phyloP scores from a whole-genome alignment of 169 alveolate genomes.

The Cryptosporidium tyzzeri region DNA sequence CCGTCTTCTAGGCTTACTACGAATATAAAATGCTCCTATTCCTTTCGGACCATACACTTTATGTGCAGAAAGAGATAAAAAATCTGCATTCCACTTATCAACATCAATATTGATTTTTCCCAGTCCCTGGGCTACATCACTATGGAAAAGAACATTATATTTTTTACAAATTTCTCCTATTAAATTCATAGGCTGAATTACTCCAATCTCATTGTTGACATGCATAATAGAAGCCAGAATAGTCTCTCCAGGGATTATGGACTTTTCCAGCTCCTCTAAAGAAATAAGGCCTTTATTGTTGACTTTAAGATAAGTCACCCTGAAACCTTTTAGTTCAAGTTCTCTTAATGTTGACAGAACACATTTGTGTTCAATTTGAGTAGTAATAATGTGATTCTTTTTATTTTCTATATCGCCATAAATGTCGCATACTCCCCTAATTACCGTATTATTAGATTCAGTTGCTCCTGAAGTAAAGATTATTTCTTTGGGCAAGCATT shows the following conservation, averaged over 20 bases:
- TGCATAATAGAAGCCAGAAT: constrained; percentile 92
- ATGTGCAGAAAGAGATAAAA: constrained; percentile 95
- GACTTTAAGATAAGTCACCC: constrained; percentile 95
- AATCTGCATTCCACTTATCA: constrained; percentile 90
- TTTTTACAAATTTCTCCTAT: constrained; percentile 94
- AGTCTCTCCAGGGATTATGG: constrained; percentile 93
- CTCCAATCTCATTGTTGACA: constrained; percentile 98
- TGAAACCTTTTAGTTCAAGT: constrained; percentile 91
- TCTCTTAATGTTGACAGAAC: constrained; percentile 92
- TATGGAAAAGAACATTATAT: constrained; percentile 93
- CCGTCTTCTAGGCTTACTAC: constrained; percentile 94
- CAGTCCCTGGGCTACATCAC: constrained; percentile 94
- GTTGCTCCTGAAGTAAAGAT: constrained; percentile 99
- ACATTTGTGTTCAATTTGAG: constrained; percentile 98
- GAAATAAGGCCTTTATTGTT: constrained; percentile 90
- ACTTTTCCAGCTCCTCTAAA: constrained; percentile 88
- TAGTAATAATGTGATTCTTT: constrained; percentile 95
- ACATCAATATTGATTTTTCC: constrained; percentile 96
- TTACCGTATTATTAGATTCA: constrained; percentile 96
- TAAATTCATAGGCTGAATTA: constrained; percentile 92
- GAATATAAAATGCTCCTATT: constrained; percentile 96
- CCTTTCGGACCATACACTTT: constrained; percentile 99
- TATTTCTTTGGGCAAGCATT: constrained; percentile 92
- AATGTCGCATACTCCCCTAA: constrained; percentile 91
- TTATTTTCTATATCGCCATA: constrained; percentile 82